Conservation (phyloP, 345 rosid genomes). For the Dipteronia dyeriana region DNA sequence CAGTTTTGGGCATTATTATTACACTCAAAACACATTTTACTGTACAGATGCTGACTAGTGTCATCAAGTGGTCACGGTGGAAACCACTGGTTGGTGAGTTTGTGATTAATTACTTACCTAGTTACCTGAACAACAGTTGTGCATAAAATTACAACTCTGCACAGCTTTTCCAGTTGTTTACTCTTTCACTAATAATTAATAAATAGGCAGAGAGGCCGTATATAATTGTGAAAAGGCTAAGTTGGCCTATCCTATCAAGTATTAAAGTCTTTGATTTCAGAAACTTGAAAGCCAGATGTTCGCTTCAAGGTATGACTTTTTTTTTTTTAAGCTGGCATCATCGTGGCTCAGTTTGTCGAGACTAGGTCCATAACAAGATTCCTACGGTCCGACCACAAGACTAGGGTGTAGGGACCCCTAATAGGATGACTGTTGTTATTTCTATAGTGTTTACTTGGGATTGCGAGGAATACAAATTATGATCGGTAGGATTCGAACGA, state of each 20-base stretch:
- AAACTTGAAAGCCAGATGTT: not conserved
- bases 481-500: too few species aligned
- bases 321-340: too few species aligned
- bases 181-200: not conserved
- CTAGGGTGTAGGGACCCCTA: too few species aligned
- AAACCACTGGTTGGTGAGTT: slow-evolving; percentile 1
- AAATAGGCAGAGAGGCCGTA: not conserved
- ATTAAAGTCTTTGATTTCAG: not conserved
- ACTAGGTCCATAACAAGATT: too few species aligned
- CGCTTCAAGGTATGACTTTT: not conserved
- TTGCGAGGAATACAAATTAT: too few species aligned
- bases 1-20: not conserved
- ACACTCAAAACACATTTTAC: not conserved
- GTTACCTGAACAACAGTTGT: not conserved
- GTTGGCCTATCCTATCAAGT: not conserved
- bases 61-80: not conserved
- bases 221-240: not conserved
- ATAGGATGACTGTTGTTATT: too few species aligned
- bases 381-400: too few species aligned
- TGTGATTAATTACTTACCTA: slow-evolving; percentile 14
- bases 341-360: too few species aligned
- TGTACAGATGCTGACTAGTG: not conserved
- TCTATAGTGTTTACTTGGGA: too few species aligned
- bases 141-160: not conserved
- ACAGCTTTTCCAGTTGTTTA: not conserved